Percentiles rank a stretch among this genome's conserved stretches.
Conservation (phyloP, 164 flowering plant genomes). For the Santalum album region DNA sequence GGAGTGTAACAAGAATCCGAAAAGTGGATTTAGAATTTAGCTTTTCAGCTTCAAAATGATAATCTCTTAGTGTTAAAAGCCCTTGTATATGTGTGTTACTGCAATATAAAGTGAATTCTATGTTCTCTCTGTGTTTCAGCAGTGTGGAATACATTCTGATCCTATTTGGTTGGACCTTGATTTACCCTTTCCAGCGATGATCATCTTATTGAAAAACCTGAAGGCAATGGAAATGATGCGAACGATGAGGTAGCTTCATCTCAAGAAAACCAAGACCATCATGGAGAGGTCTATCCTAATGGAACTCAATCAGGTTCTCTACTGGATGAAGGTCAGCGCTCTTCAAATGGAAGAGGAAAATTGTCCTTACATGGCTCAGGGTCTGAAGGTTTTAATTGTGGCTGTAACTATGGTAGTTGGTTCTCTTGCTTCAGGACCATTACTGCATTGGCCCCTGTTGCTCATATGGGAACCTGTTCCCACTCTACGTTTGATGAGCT, state of each 20-base stretch:
- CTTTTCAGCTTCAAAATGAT: too few species aligned
- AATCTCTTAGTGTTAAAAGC: too few species aligned
- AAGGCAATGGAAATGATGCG: slow-evolving; percentile 7
- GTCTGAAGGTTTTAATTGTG: slow-evolving; percentile 18
- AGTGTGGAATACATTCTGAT: background rate
- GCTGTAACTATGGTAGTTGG: slow-evolving; percentile 20
- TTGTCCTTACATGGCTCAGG: slow-evolving; percentile 8
- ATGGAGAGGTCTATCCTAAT: slow-evolving; percentile 10
- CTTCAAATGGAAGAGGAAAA: slow-evolving; percentile 15
- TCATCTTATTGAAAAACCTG: slow-evolving; percentile 15
- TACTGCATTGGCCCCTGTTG: slow-evolving; percentile 60
- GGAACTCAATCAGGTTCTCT: slow-evolving; percentile 9
- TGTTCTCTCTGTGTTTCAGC: too few species aligned
- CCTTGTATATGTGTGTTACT: too few species aligned
- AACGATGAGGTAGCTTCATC: slow-evolving; percentile 3
- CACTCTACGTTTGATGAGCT: slow-evolving; percentile 36
- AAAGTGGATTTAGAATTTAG: too few species aligned
- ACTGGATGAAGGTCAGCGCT: slow-evolving; percentile 12
- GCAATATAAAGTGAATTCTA: too few species aligned
- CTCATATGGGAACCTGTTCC: slow-evolving; percentile 45
- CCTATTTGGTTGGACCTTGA: background rate
- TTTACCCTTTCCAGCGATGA: slow-evolving; percentile 32
- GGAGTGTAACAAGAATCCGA: too few species aligned
- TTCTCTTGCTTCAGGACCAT: slow-evolving; percentile 46
- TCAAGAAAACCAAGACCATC: slow-evolving; percentile 8